Percentiles rank a stretch among this genome's conserved stretches.
Evolutionary conservation across 2,329 filamentous ascomycete species (phyloP).

Genomic region (Sclerotinia minor): DNA sequence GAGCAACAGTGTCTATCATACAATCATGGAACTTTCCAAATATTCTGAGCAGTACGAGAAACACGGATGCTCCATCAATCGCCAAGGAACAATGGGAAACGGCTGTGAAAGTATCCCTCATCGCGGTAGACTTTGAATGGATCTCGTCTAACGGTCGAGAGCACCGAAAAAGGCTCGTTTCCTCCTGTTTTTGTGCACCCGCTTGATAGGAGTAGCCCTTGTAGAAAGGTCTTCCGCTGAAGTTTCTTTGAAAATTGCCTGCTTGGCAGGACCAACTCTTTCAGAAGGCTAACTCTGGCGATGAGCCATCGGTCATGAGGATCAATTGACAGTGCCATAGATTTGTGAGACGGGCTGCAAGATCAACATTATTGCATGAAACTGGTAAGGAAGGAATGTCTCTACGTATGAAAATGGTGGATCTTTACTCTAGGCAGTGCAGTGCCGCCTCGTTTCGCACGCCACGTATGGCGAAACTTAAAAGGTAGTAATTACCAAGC

Average conservation of each 20-base stretch:
- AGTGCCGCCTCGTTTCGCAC: not conserved
- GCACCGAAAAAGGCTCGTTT: not conserved
- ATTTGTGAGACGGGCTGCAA: too few relatives aligned
- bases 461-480: too few relatives aligned
- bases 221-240: slow-evolving; percentile 14
- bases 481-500: not conserved
- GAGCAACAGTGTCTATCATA: slow-evolving; percentile 16
- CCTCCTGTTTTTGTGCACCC: not conserved
- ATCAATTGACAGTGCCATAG: not conserved
- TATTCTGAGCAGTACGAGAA: not conserved
- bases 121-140: slow-evolving; percentile 8
- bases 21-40: slow-evolving; percentile 12
- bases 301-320: slow-evolving; percentile 6
- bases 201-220: not conserved
- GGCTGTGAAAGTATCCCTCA: not conserved
- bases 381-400: not conserved
- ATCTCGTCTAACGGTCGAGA: not conserved
- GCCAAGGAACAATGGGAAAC: not conserved
- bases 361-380: too few relatives aligned
- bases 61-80: slow-evolving; percentile 1
- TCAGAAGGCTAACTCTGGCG: not conserved
- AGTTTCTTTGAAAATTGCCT: not conserved
- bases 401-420: not conserved
- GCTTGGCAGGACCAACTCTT: not conserved
- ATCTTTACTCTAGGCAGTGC: rapidly evolving